These are phyloP conservation scores for Hypoxylon sp. DNA, from an alignment of 2,329 filamentous ascomycete species.

Conservation along the genomic window DNA sequence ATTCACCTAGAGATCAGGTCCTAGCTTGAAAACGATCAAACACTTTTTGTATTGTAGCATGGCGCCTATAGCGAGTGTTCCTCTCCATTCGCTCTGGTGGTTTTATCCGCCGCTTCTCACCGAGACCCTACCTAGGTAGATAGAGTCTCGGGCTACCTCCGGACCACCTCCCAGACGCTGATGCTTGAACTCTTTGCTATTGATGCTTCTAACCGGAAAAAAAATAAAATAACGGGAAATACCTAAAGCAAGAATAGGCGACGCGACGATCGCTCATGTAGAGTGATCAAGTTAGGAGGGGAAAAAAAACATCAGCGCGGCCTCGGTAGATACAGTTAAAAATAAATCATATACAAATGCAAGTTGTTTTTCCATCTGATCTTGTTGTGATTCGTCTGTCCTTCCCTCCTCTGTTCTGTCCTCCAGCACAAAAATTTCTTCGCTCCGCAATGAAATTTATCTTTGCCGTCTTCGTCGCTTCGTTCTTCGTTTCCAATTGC, in stretches of 20 bases:
- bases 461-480: slow-evolving; percentile 48
- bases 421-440: slow-evolving; percentile 38
- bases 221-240: no score
- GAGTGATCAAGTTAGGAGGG: slow-evolving; percentile 19
- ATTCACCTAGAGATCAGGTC: neutral
- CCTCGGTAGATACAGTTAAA: slow-evolving; percentile 15
- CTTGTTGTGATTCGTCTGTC: slow-evolving; percentile 33
- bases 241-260: slow-evolving; percentile 22
- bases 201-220: slow-evolving; percentile 19
- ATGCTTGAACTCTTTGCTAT: slow-evolving; percentile 18
- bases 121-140: no score
- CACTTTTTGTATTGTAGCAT: slow-evolving; percentile 47
- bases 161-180: neutral
- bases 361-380: slow-evolving; percentile 39
- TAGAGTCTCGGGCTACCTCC: slow-evolving; percentile 7
- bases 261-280: slow-evolving; percentile 11
- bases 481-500: slow-evolving; percentile 50
- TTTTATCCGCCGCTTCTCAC: slow-evolving; percentile 28
- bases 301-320: slow-evolving; percentile 33
- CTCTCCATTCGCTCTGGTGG: slow-evolving; percentile 26
- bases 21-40: slow-evolving; percentile 41
- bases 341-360: slow-evolving; percentile 42
- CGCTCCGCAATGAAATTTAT: slow-evolving; percentile 39
- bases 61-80: slow-evolving; percentile 46
- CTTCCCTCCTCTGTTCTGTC: slow-evolving; percentile 35